Evolutionary conservation across 1,284 basidiomycete genomes (phyloP).

Genomic region (Tilletiopsis washingtonensis): DNA sequence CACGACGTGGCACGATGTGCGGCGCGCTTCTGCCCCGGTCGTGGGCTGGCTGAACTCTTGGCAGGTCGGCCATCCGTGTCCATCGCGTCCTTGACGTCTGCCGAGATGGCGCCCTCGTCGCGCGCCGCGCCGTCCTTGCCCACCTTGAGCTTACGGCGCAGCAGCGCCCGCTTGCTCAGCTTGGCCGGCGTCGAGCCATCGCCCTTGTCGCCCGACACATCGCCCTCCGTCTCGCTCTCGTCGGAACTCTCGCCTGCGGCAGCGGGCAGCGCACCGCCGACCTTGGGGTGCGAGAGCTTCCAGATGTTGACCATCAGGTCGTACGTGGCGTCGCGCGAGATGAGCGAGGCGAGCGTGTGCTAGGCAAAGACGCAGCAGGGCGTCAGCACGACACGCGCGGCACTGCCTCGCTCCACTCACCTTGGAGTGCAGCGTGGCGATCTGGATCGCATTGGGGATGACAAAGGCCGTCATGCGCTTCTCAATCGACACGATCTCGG

Average conservation of each 20-base stretch:
- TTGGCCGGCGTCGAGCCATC: conserved; percentile 22
- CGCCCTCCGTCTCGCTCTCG: conserved; percentile 25
- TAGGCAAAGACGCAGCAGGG: conserved; percentile 50
- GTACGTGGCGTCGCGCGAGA: conserved; percentile 88
- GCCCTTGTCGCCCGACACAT: conserved; percentile 15
- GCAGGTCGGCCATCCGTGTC: too few species aligned
- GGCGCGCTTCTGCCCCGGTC: conserved; percentile 14
- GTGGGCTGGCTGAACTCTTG: not conserved
- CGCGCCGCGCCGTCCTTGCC: conserved; percentile 19
- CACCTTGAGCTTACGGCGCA: conserved; percentile 31
- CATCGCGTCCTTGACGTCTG: not conserved
- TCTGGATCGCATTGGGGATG: conserved; percentile 93
- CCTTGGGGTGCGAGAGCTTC: conserved; percentile 77
- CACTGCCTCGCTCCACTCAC: not conserved
- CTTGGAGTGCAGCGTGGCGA: conserved; percentile 65
- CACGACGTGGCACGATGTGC: conserved; percentile 59
- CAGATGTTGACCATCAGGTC: conserved; percentile 96
- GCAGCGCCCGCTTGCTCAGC: conserved; percentile 26
- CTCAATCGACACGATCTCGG: conserved; percentile 80
- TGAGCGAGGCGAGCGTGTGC: conserved; percentile 92
- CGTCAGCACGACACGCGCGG: not conserved
- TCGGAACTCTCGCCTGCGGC: conserved; percentile 19
- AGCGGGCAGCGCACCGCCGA: conserved; percentile 44
- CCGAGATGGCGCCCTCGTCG: conserved; percentile 6
- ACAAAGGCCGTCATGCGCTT: conserved; percentile 98